These are phyloP conservation scores for Penicillium sp. DNA, from an alignment of 2,329 filamentous ascomycete genomes.

Conservation along the genomic window DNA sequence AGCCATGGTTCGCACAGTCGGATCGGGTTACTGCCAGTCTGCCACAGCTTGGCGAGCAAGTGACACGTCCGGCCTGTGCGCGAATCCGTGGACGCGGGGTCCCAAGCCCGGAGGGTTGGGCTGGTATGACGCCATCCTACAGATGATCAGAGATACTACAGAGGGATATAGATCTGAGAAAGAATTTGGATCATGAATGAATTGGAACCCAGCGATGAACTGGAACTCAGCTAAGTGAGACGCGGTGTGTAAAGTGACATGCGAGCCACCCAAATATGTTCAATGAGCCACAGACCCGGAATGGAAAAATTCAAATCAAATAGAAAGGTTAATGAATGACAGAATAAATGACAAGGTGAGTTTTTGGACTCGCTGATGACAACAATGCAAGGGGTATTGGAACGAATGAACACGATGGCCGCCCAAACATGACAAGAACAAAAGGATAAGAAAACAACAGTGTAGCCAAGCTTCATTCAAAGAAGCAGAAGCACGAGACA, in stretches of 20 bases:
- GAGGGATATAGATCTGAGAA: not conserved
- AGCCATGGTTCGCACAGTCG: constrained; percentile 12
- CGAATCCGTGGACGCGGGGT: constrained; percentile 15
- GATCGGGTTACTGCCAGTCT: constrained; percentile 11
- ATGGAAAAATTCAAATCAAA: not conserved
- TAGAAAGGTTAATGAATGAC: not conserved
- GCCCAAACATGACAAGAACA: constrained; percentile 19
- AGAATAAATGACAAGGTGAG: constrained; percentile 1
- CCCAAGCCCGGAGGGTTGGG: constrained; percentile 21
- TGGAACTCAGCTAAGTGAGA: too few relatives aligned
- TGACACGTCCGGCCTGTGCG: constrained; percentile 10
- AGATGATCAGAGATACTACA: not conserved
- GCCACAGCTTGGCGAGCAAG: constrained; percentile 1
- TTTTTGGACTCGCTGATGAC: constrained; percentile 12
- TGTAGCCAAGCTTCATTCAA: not conserved
- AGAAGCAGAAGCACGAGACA: not conserved
- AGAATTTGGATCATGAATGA: not conserved
- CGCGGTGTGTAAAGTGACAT: not conserved
- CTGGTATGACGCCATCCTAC: constrained; percentile 22
- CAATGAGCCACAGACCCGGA: not conserved
- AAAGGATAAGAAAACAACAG: constrained; percentile 7
- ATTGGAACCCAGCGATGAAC: too few relatives aligned
- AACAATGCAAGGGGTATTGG: constrained; percentile 29
- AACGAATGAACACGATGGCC: constrained; percentile 27
- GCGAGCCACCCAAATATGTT: not conserved